Evolutionary conservation across 352 stramenopile genomes (phyloP), one percentile per base, ranked within the genome.

Genomic region (Pythium vanterpoolii): DNA sequence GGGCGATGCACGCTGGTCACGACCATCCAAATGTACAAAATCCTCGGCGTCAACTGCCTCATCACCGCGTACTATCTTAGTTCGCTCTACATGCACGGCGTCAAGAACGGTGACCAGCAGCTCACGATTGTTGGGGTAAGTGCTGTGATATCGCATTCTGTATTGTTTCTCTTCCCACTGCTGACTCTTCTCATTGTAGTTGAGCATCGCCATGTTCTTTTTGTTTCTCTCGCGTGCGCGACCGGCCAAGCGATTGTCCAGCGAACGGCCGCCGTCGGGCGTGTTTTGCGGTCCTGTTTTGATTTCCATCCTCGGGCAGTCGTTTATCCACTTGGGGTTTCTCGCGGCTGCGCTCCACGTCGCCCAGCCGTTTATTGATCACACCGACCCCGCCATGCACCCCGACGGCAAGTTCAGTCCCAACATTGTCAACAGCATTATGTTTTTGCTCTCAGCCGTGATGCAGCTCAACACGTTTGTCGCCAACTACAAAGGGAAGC

Each of bases 1-100:
- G 95, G 95, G 16, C 74, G 96, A 39, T 98, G 96, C 60, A 98
- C 90, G 27, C 81, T 98, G 36, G 95, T 98, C n/a, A 99, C 86
- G 33, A 98, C 92, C 62, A 87, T 97, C 67, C 94, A 98, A 75
- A 95, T 93, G 76, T 98, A 94, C 74, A 97, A 97, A 73, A 84
- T 98, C 39, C 68, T 98, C 30, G 91, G 87, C 33, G 74, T 99
- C 8, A 98, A 98, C 73, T 98, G 95, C 67, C 66, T 98, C 2
- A 89, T 97, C 24, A 97, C 89, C 47, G 93, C 95, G 26, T 97
- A 97, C 64, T 93, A 96, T 50, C 70, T 99, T 27, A 97, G 83
- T 36, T 88, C 84, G 46, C 75, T 99, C 13, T 98, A 97, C 69
- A 77, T 98, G 18, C 72, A 95, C 43, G 96, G 96, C 11, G 93